Evolutionary conservation across 371 early-diverging fungal species (phyloP).

Genomic region (Mucor ambiguus): DNA sequence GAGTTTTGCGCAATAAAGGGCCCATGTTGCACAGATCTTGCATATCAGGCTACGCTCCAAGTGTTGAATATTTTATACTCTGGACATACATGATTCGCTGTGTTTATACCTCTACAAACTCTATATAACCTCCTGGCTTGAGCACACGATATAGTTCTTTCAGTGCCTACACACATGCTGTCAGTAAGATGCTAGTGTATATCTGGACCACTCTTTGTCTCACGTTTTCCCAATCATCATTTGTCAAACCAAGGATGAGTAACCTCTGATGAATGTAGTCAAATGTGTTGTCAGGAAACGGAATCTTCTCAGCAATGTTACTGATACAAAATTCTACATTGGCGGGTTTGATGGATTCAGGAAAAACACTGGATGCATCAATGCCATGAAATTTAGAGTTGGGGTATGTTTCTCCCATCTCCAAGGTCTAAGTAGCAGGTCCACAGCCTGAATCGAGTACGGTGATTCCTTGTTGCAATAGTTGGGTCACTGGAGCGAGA

Average conservation of each 20-base stretch:
- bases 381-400: conserved; percentile 43
- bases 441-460: conserved; percentile 32
- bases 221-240: conserved; percentile 19
- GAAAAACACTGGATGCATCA: conserved; percentile 33
- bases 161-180: conserved; percentile 3
- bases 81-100: neutral
- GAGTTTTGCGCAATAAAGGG: conserved; percentile 2
- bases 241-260: conserved; percentile 15
- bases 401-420: conserved; percentile 50
- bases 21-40: conserved; percentile 2
- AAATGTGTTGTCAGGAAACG: conserved; percentile 28
- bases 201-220: neutral
- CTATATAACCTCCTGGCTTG: conserved; percentile 59
- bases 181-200: neutral
- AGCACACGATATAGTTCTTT: conserved; percentile 20
- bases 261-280: conserved; percentile 28
- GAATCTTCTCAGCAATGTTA: conserved; percentile 23
- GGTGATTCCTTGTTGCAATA: conserved; percentile 18
- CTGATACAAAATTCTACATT: conserved; percentile 23
- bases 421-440: conserved; percentile 29
- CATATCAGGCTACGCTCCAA: conserved; percentile 9
- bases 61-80: neutral
- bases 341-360: conserved; percentile 19
- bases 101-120: conserved; percentile 43
- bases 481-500: conserved; percentile 20